Base-by-base conservation (phyloP, 78 protist genomes). In the Pigoraptor vietnamica region DNA sequence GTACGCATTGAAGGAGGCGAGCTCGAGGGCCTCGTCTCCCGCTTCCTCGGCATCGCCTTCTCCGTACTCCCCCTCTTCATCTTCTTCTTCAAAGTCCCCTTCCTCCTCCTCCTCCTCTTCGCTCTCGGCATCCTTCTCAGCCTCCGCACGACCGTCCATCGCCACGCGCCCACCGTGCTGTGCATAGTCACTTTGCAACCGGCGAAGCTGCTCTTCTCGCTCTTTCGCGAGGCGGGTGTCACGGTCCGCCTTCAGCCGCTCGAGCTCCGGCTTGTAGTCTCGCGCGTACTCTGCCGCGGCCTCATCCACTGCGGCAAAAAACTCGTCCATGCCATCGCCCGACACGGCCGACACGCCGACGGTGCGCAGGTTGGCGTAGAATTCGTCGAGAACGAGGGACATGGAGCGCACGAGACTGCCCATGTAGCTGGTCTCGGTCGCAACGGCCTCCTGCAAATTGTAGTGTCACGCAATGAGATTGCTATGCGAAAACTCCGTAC, bases 351-450 rank as follows among this genome's bases (percentile, higher is more conserved):
- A 97, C 25, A 96, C 97, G 79, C 96, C 96, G 40, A 83, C 96
- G 39, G 86, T 33, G 25, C 36, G 34, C 2, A 97, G 36, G 39
- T 37, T 39, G 29, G 6, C 23, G 89, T 98, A 98, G 48, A 98
- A 98, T 86, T 98, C 99, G 14, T 98, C 98, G 23, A 98, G 94
- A 2, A 97, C 96, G 82, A 97, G 94, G 1, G 95, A 40, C 93
- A 98, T 93, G 33, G 98, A 97, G 36, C 94, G 90, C 0, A 97
- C 92, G 29, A 98, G 92, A 19, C 35, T 37, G 36, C 94, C 81
- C 94, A 89, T 92, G 90, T 97, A 96, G 23, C 92, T 23, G 89
- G 38, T 33, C 29, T 98, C 97, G 0, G 9, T 0, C 33, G 40
- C 35, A 23, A 95, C 82, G 10, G 93, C 96, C 1, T 93, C 93